phyloP scores from a whole-genome alignment of 1,139 yeast species.

The Taphrina deformans region DNA sequence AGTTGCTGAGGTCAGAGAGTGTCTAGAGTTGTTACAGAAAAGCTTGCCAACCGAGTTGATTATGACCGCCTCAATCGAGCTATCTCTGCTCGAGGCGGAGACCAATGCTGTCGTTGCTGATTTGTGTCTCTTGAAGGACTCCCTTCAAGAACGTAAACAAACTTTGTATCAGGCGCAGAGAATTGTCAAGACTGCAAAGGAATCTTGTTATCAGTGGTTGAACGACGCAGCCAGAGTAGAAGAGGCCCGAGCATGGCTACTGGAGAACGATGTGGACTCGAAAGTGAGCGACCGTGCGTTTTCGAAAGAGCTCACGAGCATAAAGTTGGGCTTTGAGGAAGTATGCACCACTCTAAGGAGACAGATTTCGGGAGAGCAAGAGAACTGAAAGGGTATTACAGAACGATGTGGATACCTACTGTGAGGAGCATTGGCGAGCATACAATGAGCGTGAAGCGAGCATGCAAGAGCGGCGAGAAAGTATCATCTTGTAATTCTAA shows the following conservation, averaged over 20 bases:
- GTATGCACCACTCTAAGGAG: not conserved
- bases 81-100: constrained; percentile 2
- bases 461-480: too few species aligned
- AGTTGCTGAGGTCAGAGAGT: not conserved
- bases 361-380: not conserved
- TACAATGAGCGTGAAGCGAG: not conserved
- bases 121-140: not conserved
- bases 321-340: constrained; percentile 6
- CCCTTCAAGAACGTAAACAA: constrained; percentile 10
- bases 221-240: not conserved
- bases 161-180: not conserved
- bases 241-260: not conserved
- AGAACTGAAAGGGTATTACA: too few species aligned
- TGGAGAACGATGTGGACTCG: not conserved
- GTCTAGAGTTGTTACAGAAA: not conserved
- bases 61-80: not conserved
- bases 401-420: too few species aligned
- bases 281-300: not conserved
- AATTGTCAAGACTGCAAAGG: not conserved
- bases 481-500: not conserved
- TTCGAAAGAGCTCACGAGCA: not conserved
- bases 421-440: not conserved
- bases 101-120: constrained; percentile 10
- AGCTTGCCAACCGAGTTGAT: not conserved
- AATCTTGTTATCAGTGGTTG: not conserved